Evolutionary conservation across 805 yeast genomes (phyloP).

Genomic region (Teunomyces aglyptinius): DNA sequence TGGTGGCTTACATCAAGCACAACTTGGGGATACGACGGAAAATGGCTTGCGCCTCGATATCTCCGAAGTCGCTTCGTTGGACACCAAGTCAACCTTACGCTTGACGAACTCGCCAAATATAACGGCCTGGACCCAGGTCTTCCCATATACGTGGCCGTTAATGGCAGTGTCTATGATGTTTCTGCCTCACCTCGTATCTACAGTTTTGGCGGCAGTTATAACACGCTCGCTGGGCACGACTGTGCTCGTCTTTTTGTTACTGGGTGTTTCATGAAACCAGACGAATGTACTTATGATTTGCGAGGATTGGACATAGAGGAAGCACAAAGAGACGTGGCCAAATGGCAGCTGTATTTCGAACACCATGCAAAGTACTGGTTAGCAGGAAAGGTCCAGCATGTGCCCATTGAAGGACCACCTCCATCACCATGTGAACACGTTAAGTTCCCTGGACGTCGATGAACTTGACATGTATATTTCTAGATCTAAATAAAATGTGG

Average conservation of each 20-base stretch:
- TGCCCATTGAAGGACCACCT: constrained; percentile 44
- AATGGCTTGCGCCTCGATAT: constrained; percentile 45
- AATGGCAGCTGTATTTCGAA: constrained; percentile 55
- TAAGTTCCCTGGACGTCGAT: constrained; percentile 8
- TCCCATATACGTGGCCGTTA: constrained; percentile 59
- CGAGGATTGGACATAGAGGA: constrained; percentile 52
- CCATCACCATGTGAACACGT: constrained; percentile 46
- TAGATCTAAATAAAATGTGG: background rate
- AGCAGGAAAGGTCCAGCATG: constrained; percentile 55
- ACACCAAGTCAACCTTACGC: constrained; percentile 32
- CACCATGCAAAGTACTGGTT: constrained; percentile 54
- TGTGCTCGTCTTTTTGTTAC: constrained; percentile 68
- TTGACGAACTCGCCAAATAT: constrained; percentile 46
- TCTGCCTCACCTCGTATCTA: constrained; percentile 48
- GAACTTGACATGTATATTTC: background rate
- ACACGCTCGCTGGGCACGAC: constrained; percentile 61
- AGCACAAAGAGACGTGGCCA: constrained; percentile 36
- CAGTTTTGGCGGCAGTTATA: constrained; percentile 59
- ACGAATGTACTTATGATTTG: constrained; percentile 64
- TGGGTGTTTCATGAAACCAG: constrained; percentile 57
- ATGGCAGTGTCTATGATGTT: constrained; percentile 68
- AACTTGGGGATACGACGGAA: constrained; percentile 62
- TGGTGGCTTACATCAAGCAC: constrained; percentile 57
- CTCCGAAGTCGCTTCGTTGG: constrained; percentile 22
- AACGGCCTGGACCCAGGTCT: constrained; percentile 47